Percentiles rank a stretch among this genome's conserved stretches.
Conservation (phyloP, 1,284 basidiomycete genomes). For the Spongiforma sp. region DNA sequence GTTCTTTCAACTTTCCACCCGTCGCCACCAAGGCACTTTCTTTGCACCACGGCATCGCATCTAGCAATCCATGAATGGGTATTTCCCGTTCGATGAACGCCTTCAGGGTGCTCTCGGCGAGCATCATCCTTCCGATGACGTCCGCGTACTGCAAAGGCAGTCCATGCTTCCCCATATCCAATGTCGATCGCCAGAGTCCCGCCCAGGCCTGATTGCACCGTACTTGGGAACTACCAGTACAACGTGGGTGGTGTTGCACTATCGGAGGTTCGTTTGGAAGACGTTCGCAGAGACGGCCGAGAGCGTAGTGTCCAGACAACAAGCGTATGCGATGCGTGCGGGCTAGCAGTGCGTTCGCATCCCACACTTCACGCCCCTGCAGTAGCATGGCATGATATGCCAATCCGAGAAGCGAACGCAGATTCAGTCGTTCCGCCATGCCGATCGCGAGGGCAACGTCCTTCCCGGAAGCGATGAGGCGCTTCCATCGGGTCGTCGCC, state of each 20-base stretch:
- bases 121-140: constrained; percentile 44
- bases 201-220: constrained; percentile 49
- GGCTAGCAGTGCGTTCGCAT: constrained; percentile 41
- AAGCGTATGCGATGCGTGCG: constrained; percentile 48
- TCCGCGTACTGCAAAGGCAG: constrained; percentile 44
- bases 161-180: constrained; percentile 44
- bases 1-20: constrained; percentile 41
- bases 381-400: constrained; percentile 51
- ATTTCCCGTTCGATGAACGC: constrained; percentile 48
- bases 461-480: constrained; percentile 47
- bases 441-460: constrained; percentile 48
- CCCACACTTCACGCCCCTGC: constrained; percentile 47
- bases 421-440: constrained; percentile 48
- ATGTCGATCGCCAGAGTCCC: constrained; percentile 44
- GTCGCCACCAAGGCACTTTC: constrained; percentile 39
- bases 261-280: constrained; percentile 44
- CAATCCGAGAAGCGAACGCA: constrained; percentile 45
- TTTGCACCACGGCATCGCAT: constrained; percentile 46
- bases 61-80: constrained; percentile 42
- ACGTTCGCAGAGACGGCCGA: constrained; percentile 47
- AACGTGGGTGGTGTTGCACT: constrained; percentile 44
- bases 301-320: constrained; percentile 48
- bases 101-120: constrained; percentile 48
- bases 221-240: constrained; percentile 42
- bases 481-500: constrained; percentile 44